Evolutionary conservation across 257 asterid genomes (phyloP).

Genomic region (Euphrasia confusa): DNA sequence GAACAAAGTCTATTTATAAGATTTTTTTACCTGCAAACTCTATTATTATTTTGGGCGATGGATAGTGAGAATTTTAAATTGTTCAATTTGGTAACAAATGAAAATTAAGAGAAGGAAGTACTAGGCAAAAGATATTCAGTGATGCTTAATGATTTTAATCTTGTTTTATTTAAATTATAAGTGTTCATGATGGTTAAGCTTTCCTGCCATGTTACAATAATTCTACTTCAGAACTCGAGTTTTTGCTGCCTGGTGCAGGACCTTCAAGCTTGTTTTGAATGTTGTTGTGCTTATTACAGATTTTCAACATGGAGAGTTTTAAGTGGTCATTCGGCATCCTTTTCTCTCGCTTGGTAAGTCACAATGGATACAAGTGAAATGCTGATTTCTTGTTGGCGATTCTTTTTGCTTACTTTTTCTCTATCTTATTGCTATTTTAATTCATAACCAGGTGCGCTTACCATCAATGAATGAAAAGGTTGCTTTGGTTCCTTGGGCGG

Average conservation of each 20-base stretch:
- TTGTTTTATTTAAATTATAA: conserved; percentile 11
- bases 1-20: not conserved
- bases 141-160: not conserved
- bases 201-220: not conserved
- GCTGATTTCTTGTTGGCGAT: not conserved
- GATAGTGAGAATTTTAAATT: too few relatives aligned
- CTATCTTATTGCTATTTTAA: not conserved
- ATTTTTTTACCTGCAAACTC: too few relatives aligned
- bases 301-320: conserved; percentile 79
- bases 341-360: conserved; percentile 91
- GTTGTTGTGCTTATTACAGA: conserved; percentile 43
- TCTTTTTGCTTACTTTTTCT: not conserved
- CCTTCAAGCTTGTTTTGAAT: conserved; percentile 7
- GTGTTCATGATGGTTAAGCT: conserved; percentile 9
- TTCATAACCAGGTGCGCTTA: conserved; percentile 57
- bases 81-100: too few relatives aligned
- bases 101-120: too few relatives aligned
- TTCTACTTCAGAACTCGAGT: not conserved
- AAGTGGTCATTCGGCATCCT: conserved; percentile 93
- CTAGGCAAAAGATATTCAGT: too few relatives aligned
- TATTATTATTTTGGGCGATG: too few relatives aligned
- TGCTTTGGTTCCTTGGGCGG: conserved; percentile 99
- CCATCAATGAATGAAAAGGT: conserved; percentile 89
- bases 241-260: conserved; percentile 2
- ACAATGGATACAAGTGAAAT: not conserved